Evolutionary conservation across 768 basidiomycete genomes (phyloP), one percentile per base, ranked within the genome.

Genomic region (Boletus vermiculosoides): DNA sequence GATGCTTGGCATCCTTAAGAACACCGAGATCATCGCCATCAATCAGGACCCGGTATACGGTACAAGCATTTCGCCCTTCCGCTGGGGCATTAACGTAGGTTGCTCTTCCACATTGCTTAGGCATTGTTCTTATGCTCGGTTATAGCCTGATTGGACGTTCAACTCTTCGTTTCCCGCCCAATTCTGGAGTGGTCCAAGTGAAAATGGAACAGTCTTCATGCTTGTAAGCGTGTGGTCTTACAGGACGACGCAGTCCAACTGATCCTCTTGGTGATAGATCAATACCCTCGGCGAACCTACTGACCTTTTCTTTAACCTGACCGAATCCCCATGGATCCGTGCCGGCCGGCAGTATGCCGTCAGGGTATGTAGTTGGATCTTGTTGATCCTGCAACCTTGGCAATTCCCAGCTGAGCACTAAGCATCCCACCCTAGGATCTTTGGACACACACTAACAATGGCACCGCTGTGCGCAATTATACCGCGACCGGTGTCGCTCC

Each of bases 371-470:
- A 37, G 34, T 41, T 15, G 15, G 3, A 18, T 48, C 28, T 49
- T 31, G 20, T 41, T 5, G 18, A 45, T 45, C 30, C 9, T 36
- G 3, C 34, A 18, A 6, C 28, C 18, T 18, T 28, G 22, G 30
- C 6, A 1, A 5, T 23, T 28, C 30, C 1, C 41, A 8, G 31
- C 30, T 52, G n/a, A 64, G 11, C 23, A 15, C 30, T 52, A 18
- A 64, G 11, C 23, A 15, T 25, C 2, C 3, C 10, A 11, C 44
- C 47, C 33, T 53, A 88, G 84, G 87, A 90, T 63, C 74, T 89
- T 11, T 90, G 87, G 87, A 72, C 82, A 5, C 87, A 89, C 65
- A 87, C 84, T 7, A 71, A 80, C 65, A 88, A 88, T 57, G 86
- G 85, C 4, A 87, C 83, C 0, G 83, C 83, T 3, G 75, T 86